Conservation (phyloP, 2,329 filamentous ascomycete species). For the Fusarium guadeloupense region DNA sequence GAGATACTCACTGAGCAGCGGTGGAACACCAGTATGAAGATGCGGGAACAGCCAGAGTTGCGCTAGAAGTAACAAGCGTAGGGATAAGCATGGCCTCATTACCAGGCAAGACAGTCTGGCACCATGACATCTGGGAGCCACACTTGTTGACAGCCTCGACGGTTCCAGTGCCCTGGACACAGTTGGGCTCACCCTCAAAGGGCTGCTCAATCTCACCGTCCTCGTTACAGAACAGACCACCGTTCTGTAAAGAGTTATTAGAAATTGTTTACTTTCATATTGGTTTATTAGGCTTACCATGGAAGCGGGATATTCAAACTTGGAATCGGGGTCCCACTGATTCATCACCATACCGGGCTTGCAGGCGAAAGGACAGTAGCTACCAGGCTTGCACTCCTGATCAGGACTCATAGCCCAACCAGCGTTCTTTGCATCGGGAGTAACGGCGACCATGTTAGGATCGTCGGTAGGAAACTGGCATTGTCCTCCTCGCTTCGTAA, state of each 20-base stretch:
- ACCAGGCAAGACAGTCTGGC: constrained; percentile 81
- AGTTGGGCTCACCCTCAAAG: constrained; percentile 74
- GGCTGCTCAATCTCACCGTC: constrained; percentile 74
- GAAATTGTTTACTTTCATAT: not conserved
- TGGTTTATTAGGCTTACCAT: constrained; percentile 64
- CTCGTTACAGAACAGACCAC: constrained; percentile 76
- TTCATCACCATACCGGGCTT: constrained; percentile 78
- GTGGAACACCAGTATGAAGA: constrained; percentile 76
- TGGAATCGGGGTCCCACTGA: constrained; percentile 79
- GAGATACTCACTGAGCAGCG: constrained; percentile 72
- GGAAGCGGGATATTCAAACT: constrained; percentile 74
- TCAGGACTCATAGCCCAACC: constrained; percentile 86
- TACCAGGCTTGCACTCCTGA: constrained; percentile 71
- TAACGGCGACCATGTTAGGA: constrained; percentile 73
- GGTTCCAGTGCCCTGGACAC: constrained; percentile 72
- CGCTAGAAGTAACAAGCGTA: constrained; percentile 67
- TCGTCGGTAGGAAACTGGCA: constrained; percentile 72
- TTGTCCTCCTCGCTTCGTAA: constrained; percentile 63
- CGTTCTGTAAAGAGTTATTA: constrained; percentile 61
- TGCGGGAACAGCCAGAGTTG: constrained; percentile 75
- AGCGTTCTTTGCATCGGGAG: constrained; percentile 70
- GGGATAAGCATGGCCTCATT: constrained; percentile 86
- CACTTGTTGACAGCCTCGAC: constrained; percentile 74
- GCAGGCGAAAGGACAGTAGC: constrained; percentile 81
- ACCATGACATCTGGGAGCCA: constrained; percentile 71